A percentile compares a stretch with the other conserved stretches of the same genome.
Conservation (phyloP, 805 yeast species). For the Monosporozyma aerobia region DNA sequence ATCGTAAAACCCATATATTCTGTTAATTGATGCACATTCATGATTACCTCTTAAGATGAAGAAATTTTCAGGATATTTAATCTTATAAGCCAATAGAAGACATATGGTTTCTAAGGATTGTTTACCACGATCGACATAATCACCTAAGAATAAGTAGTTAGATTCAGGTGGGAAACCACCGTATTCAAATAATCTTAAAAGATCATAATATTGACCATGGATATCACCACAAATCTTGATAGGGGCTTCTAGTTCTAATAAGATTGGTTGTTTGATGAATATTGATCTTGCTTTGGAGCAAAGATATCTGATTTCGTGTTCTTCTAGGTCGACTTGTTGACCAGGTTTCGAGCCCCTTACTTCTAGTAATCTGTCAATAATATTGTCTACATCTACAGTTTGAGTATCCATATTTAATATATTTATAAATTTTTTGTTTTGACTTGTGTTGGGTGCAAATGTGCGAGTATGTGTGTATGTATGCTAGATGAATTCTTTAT, state of each 20-base stretch:
- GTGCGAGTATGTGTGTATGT: too few relatives aligned
- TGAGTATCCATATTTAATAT: constrained; percentile 34
- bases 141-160: constrained; percentile 89
- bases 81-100: constrained; percentile 86
- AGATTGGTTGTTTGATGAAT: constrained; percentile 93
- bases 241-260: constrained; percentile 94
- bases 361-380: constrained; percentile 91
- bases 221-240: constrained; percentile 92
- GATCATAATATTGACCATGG: constrained; percentile 96
- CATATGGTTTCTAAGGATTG: constrained; percentile 96
- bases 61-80: constrained; percentile 96
- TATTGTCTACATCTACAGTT: constrained; percentile 94
- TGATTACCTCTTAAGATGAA: constrained; percentile 96
- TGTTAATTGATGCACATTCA: constrained; percentile 95
- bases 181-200: constrained; percentile 88
- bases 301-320: constrained; percentile 86
- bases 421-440: too few relatives aligned
- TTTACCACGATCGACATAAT: constrained; percentile 97
- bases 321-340: constrained; percentile 87
- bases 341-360: constrained; percentile 99
- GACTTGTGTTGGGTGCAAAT: too few relatives aligned
- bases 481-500: too few relatives aligned
- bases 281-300: constrained; percentile 98
- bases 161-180: constrained; percentile 99
- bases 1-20: constrained; percentile 96